Conservation (phyloP, 352 stramenopile genomes). For the Phytophthora pini region DNA sequence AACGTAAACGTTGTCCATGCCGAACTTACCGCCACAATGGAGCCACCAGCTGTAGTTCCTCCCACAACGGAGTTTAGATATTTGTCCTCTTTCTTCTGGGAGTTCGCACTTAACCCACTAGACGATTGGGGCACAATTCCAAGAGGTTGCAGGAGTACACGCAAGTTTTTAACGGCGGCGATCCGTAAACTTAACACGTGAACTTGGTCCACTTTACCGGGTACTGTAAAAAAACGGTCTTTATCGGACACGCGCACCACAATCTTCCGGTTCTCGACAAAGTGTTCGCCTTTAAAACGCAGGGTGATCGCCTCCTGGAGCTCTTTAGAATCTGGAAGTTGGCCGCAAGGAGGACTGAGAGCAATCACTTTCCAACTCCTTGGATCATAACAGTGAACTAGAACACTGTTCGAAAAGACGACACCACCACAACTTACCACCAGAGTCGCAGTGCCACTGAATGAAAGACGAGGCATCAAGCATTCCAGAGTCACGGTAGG, state of each 20-base stretch:
- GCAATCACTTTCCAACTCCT: conserved; percentile 51
- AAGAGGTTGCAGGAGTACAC: conserved; percentile 40
- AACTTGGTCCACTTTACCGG: conserved; percentile 47
- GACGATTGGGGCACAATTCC: conserved; percentile 14
- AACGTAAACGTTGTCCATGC: conserved; percentile 50
- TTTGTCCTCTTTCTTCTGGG: conserved; percentile 43
- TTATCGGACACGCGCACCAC: conserved; percentile 58
- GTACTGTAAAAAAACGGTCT: conserved; percentile 44
- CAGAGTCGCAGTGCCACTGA: conserved; percentile 60
- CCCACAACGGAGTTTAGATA: conserved; percentile 7
- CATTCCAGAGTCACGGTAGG: conserved; percentile 56
- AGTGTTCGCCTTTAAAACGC: conserved; percentile 62
- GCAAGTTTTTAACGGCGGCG: conserved; percentile 55
- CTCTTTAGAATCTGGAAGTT: conserved; percentile 31
- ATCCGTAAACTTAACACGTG: conserved; percentile 63
- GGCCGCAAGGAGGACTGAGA: conserved; percentile 54
- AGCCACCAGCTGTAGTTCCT: conserved; percentile 16
- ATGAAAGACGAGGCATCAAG: conserved; percentile 57
- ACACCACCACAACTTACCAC: conserved; percentile 53
- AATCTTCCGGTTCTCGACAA: conserved; percentile 77
- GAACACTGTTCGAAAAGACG: conserved; percentile 70
- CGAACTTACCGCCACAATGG: conserved; percentile 12
- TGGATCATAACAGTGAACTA: conserved; percentile 76
- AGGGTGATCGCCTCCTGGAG: conserved; percentile 27
- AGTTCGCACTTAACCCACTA: conserved; percentile 5